Evolutionary conservation across 2,329 filamentous ascomycete genomes (phyloP).

Genomic region (Colletotrichum echinochloae): DNA sequence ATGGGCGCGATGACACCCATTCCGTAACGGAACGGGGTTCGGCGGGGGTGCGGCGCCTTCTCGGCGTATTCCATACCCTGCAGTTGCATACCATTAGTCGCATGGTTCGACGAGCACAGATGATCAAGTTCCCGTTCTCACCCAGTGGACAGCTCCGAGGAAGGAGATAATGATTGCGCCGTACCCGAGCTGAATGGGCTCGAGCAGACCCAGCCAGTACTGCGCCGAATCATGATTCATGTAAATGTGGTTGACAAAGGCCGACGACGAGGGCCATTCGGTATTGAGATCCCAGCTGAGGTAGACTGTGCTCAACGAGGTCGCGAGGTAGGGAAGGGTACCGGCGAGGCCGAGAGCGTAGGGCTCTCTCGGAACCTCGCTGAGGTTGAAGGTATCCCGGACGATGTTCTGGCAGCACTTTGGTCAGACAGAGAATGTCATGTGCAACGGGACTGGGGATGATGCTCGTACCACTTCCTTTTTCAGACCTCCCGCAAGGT

Average conservation of each 20-base stretch:
- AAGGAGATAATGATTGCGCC: conserved; percentile 95
- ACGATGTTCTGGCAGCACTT: conserved; percentile 65
- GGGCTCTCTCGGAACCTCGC: conserved; percentile 74
- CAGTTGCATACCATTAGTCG: conserved; percentile 1
- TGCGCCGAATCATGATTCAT: conserved; percentile 78
- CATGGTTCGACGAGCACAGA: not conserved
- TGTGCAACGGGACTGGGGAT: not conserved
- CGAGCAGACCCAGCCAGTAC: conserved; percentile 78
- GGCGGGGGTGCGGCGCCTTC: conserved; percentile 68
- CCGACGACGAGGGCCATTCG: conserved; percentile 68
- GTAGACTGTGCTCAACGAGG: conserved; percentile 84
- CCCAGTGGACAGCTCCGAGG: conserved; percentile 93
- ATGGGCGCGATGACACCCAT: conserved; percentile 83
- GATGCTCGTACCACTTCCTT: conserved; percentile 66
- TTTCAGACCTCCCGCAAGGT: conserved; percentile 52
- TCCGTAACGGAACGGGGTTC: conserved; percentile 84
- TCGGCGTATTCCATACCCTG: conserved; percentile 83
- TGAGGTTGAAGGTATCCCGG: conserved; percentile 76
- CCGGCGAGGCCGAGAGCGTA: conserved; percentile 79
- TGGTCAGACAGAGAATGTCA: conserved; percentile 24
- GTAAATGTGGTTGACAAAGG: conserved; percentile 73
- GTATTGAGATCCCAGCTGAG: conserved; percentile 87
- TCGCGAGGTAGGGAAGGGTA: conserved; percentile 86
- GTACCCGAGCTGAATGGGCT: conserved; percentile 91
- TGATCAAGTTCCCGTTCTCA: conserved; percentile 43